Base-by-base conservation (phyloP, 106 monocot species). In the Alisma plantagoaquatica region DNA sequence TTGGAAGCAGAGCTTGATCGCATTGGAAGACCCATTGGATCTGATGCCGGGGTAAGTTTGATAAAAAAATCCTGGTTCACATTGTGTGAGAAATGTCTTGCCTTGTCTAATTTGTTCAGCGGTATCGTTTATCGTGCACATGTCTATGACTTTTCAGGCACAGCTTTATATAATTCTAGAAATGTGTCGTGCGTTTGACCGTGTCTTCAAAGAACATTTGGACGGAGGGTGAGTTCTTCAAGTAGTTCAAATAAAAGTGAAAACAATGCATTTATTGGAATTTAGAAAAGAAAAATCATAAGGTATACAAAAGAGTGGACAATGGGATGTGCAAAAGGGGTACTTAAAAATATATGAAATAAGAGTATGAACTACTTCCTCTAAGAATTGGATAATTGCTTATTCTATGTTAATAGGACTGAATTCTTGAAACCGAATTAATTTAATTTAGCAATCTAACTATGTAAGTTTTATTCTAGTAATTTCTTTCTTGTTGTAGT, bases 151-250 rank as follows among this genome's bases (percentile, higher is more conserved):
- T 16, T 62, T 15, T 54, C 78, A 96, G 96, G 88, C 96, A 27
- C 96, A 96, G 51, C 78, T 96, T 57, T 96, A 96, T 69, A 96
- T 81, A 46, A 96, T 96, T 65, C 49, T 96, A 46, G 96, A 89
- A n/a, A 84, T 96, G 89, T 96, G 96, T 53, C 84, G 96, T 56
- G 96, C 96, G 66, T 96, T 96, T 78, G 96, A 89, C 38, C 84
- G 89, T 33, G 71, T 96, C 23, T 96, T 96, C 35, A 96, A 89
- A 74, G 96, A 96, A 63, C 96, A 96, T 62, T 65, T 96, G 35
- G 96, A 96, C 73, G 96, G 96, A 68, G 96, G 96, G 96, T 96
- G 84, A 61, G 35, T 43, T n/a, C n/a, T n/a, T n/a, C n/a, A n/a
- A n/a, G n/a, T n/a, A n/a, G n/a, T n/a, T n/a, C n/a, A n/a, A n/a